Base-by-base conservation (phyloP, 768 basidiomycete genomes). In the Pleurotus platypus region DNA sequence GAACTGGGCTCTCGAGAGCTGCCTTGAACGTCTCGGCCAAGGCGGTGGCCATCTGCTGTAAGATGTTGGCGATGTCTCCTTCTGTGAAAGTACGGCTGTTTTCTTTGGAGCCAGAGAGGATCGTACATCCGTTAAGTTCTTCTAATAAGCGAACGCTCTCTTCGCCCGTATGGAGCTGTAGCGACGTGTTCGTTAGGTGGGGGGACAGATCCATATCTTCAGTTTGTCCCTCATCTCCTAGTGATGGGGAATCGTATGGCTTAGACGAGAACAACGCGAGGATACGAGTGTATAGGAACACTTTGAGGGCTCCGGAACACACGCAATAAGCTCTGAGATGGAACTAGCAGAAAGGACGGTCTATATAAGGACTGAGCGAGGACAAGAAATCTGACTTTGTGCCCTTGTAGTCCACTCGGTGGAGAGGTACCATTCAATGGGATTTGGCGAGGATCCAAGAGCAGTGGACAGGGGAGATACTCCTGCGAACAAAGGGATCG, bases 121-220 rank as follows among this genome's bases (percentile, higher is more conserved):
- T 70, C 46, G 67, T 78, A 61, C 81, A 82, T 2, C 89, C 90
- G 24, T 85, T 67, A 5, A 98, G 77, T 67, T 98, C 95, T 57
- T 87, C 83, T 38, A 97, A 76, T 42, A 95, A 75, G 46, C 86
- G 80, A 3, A 98, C 94, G 40, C 80, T 79, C 46, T 81, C 80
- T 61, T 92, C 88, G 2, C 86, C 85, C 18, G 70, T 72, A 16
- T 84, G 77, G 2, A 70, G 77, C 69, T 97, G 96, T 12, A 97
- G 76, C 16, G 89, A 93, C 0, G 95, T 95, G 66, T 98, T 99
- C 46, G 96, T 98, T 16, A 98, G 76, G 71, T 98, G 95, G 2
- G 89, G 80, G 5, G 73, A 63, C 12, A 98, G 79, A 66, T 90
- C 78, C 12, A 83, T 60, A 35, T 35, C 1, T 50, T 53, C 59